Evolutionary conservation across 2,329 filamentous ascomycete genomes (phyloP), one percentile per base, ranked within the genome.

Genomic region (Ophiostoma fasciatum): DNA sequence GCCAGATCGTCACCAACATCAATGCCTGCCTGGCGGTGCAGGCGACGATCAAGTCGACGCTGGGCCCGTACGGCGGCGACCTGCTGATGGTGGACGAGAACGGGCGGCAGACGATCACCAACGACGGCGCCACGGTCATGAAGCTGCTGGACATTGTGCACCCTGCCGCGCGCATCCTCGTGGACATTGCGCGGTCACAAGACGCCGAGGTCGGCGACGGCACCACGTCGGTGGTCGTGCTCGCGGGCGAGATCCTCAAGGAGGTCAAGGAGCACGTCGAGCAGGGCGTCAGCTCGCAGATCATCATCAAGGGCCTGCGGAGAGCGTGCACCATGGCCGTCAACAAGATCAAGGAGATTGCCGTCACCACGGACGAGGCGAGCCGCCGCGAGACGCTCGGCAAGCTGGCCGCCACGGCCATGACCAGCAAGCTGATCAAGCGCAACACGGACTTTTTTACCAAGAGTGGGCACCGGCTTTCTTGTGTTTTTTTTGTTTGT

Each of bases 361-460:
- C 87, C 32, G 74, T 96, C 47, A 77, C 77, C 61, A 87, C 84
- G 37, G 72, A 75, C 48, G 84, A 93, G 56, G 73, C 68, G 41
- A 88, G 82, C 61, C 81, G 79, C 61, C 75, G 82, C 49, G 87
- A 94, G 49, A 96, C 87, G 28, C 70, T 98, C 42, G 63, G 68
- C 56, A 93, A 94, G 62, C 68, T 98, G 49, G 90, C 90, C 21
- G 84, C 74, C 25, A 98, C 90, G 20, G 90, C 90, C 49, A 98
- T 98, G 90, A 96, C 87, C 59, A 94, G 87, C 72, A 98, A 98
- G 69, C 68, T 98, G 49, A 96, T 98, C 56, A 93, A 96, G 73
- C 74, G 88, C 52, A 96, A 98, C 64, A 82, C 90, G 22, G 74
- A 75, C 4, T 98, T 96, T 61, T 98, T 98, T 64, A 96, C 90